Base-by-base conservation (phyloP, 2,329 filamentous ascomycete genomes). In the Xylariaceae sp. region DNA sequence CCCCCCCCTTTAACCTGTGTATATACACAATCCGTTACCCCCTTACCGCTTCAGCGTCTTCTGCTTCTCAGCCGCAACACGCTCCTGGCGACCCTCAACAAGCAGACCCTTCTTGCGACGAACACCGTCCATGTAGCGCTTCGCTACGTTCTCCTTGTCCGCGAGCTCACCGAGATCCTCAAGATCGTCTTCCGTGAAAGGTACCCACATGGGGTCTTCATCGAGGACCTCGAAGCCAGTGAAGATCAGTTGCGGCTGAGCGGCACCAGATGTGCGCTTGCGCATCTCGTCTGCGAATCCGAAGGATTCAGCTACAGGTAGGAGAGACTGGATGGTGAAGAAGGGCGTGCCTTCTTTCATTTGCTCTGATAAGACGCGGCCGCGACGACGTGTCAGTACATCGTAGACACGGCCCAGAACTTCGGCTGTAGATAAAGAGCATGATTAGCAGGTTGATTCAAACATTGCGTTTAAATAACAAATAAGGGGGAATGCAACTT, bases 141-240 rank as follows among this genome's bases (percentile, higher is more conserved):
- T 96, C 23, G 94, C 94, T 54, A 97, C 90, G 75, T 97, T 97
- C 80, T 97, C 94, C 71, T 85, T 84, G 76, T 99, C 94, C 3
- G 90, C 94, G 72, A 93, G 78, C 79, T 97, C 93, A 30, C 94
- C 94, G 61, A 99, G 77, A 78, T 99, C 94, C 80, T 99, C 94
- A 55, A 99, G 76, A 71, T 99, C 91, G 73, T 97, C 94, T 72
- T 97, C 94, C 0, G 93, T 97, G 65, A 91, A 92, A 1, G 94
- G 94, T 51, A 96, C 92, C 94, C 94, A 99, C 78, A 95, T 96
- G 0, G 94, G 94, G 77, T 99, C 94, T 75, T 97, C 88, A 72
- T 97, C 92, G 1, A 97, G 80, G 67, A 96, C 84, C 74, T 97
- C 91, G 71, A 92, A 99, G 0, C 94, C 94, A 6, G 90, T 85